Evolutionary conservation across 148 eudicot genomes (phyloP).

Genomic region (Amaranthus cruentus): DNA sequence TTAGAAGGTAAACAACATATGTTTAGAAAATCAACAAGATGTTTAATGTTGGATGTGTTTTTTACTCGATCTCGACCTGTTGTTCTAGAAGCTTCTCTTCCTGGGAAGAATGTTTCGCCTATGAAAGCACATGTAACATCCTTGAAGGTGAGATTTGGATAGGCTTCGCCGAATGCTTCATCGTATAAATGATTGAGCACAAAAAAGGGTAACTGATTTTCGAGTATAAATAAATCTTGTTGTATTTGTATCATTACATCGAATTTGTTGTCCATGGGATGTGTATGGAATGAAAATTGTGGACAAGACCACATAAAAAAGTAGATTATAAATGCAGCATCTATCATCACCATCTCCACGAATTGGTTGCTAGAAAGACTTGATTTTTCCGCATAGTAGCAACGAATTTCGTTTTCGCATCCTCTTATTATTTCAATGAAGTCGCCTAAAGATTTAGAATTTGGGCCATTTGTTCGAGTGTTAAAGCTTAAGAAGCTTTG

Average conservation of each 20-base stretch:
- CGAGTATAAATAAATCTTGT: constrained; percentile 19
- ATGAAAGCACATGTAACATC: constrained; percentile 4
- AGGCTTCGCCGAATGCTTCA: neutral
- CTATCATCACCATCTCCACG: constrained; percentile 23
- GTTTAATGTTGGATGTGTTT: neutral
- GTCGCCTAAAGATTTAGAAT: neutral
- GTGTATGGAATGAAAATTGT: no score
- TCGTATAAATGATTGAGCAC: constrained; percentile 13
- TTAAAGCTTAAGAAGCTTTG: neutral
- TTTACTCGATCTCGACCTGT: neutral
- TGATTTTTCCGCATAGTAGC: constrained; percentile 16
- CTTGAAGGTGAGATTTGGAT: neutral
- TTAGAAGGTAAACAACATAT: neutral
- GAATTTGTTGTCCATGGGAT: neutral
- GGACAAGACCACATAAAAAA: neutral
- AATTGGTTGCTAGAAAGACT: constrained; percentile 12
- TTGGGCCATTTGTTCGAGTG: neutral
- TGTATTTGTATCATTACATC: neutral
- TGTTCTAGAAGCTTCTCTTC: neutral
- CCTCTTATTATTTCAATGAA: neutral
- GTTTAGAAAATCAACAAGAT: constrained; percentile 12
- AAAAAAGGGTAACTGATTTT: constrained; percentile 29
- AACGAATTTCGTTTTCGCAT: constrained; percentile 9
- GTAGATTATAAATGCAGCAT: constrained; percentile 23
- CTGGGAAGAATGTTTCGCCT: no score